Evolutionary conservation across 2,329 filamentous ascomycete species (phyloP), one percentile per base, ranked within the genome.

Genomic region (Pyricularia grisea): DNA sequence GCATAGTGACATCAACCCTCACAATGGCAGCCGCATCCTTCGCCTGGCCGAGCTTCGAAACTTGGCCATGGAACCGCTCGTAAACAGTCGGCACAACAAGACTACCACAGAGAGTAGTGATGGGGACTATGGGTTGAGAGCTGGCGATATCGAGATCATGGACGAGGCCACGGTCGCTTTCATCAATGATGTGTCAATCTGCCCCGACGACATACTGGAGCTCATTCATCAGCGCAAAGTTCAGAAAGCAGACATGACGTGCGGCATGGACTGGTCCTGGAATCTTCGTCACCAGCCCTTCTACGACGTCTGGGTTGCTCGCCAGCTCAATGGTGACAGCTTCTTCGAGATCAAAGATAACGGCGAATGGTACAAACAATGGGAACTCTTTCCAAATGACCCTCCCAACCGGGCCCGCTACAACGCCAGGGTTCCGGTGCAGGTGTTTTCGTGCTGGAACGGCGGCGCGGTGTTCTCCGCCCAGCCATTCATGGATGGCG

Each of bases 371-470:
- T 72, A 82, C 25, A 76, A 73, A 14, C 79, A 81, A 0, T 79
- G 79, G 78, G 79, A 85, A 68, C 75, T 87, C 4, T 87, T 88
- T 73, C 84, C 81, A 79, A 83, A 83, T 71, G 78, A 85, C 27
- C 72, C 75, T 0, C 74, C 73, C 0, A 74, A 80, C 1, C 75
- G 72, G 14, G 63, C 70, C 2, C 76, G 81, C 2, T 81, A 80
- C 69, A 64, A 71, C 0, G 69, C 71, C 0, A 73, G 76, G 25
- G 75, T 77, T 14, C 84, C 86, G 0, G 83, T 87, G 69, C 87
- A 88, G 73, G 85, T 87, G 0, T 88, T 86, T 70, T 77, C 84
- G 0, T 88, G 87, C 74, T 88, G 86, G 85, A 88, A 88, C 70
- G 87, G 86, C 3, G 84, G 82, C 0, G 78, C 79, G 0, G 80